Base-by-base conservation (phyloP, 768 basidiomycete genomes). In the Tulasnella sp. region DNA sequence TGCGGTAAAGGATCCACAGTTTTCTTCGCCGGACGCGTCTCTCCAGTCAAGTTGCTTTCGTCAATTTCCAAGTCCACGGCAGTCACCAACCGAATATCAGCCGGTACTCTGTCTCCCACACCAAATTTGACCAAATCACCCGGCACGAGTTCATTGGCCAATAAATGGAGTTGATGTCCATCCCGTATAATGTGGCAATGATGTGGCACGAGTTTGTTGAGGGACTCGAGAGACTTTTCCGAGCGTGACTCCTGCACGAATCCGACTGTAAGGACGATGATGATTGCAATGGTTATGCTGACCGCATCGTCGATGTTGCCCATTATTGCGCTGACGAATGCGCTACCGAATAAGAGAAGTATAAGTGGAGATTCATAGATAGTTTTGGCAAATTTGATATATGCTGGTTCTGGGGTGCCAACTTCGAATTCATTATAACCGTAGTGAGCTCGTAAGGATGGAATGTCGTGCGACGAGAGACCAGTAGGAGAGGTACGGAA, bases 341-440 rank as follows among this genome's bases (percentile, higher is more conserved):
- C 91, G 62, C 91, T 95, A 24, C 79, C 93, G 54, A 93, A 83
- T 31, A 98, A 70, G 2, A 98, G 71, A 20, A 98, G 69, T 61
- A 93, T 95, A 3, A 98, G 69, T 1, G 93, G 92, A 61, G 80
- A 88, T 67, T 96, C 92, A 65, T 92, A 95, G 44, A 98, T 90
- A 31, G 85, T 92, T 65, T 92, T 91, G 12, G 81, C 79, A 63
- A 96, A 96, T 67, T 95, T 95, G 62, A 91, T 66, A 34, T 82
- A 66, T 7, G 81, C 65, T 0, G 87, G 82, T 60, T 95, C 90
- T 2, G 88, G 79, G 0, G 83, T 69, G 0, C 76, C 74, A 10
- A 96, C 86, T 1, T 85, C 77, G 63, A 96, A 96, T 66, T 98
- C 92, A 68, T 98, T 98, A 64, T 88, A 92, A 2, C 90, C 90